Conservation (phyloP, 495 filamentous ascomycete species). For the Penicillium maclennaniae region DNA sequence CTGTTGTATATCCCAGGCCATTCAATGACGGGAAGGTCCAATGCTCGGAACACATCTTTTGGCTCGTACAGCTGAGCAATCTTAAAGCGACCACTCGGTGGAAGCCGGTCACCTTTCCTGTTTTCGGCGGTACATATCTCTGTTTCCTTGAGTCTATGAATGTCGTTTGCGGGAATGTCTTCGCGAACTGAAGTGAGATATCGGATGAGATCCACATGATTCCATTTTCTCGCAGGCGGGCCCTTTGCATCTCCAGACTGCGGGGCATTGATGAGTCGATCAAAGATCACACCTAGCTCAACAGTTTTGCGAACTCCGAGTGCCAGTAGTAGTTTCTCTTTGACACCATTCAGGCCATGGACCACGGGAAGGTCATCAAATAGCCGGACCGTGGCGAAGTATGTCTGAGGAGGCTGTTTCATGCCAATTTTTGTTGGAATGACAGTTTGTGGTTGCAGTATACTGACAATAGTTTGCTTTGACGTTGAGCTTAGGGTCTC, state of each 20-base stretch:
- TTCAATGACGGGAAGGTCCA: constrained; percentile 76
- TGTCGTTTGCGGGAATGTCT: constrained; percentile 83
- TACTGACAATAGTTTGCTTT: constrained; percentile 58
- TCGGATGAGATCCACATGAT: constrained; percentile 88
- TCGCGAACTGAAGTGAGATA: constrained; percentile 86
- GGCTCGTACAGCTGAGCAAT: constrained; percentile 86
- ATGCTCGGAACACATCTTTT: constrained; percentile 59
- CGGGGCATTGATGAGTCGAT: constrained; percentile 63
- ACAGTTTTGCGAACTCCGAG: constrained; percentile 81
- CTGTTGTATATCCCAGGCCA: constrained; percentile 70
- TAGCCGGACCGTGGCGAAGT: constrained; percentile 86
- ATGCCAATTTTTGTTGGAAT: constrained; percentile 92
- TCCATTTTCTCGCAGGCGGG: constrained; percentile 60
- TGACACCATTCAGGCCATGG: constrained; percentile 66
- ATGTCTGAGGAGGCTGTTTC: constrained; percentile 80
- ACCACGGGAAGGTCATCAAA: constrained; percentile 91
- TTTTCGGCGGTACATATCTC: constrained; percentile 80
- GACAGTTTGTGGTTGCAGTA: constrained; percentile 63
- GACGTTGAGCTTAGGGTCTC: constrained; percentile 63
- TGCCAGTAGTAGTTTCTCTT: constrained; percentile 80
- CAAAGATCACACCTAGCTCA: constrained; percentile 89
- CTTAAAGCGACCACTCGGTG: constrained; percentile 59
- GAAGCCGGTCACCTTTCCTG: constrained; percentile 9
- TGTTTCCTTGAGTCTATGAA: constrained; percentile 70
- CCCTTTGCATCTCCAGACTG: constrained; percentile 40